Conservation (phyloP, 108 stramenopile genomes). For the Pseudonitzschia pungens region DNA sequence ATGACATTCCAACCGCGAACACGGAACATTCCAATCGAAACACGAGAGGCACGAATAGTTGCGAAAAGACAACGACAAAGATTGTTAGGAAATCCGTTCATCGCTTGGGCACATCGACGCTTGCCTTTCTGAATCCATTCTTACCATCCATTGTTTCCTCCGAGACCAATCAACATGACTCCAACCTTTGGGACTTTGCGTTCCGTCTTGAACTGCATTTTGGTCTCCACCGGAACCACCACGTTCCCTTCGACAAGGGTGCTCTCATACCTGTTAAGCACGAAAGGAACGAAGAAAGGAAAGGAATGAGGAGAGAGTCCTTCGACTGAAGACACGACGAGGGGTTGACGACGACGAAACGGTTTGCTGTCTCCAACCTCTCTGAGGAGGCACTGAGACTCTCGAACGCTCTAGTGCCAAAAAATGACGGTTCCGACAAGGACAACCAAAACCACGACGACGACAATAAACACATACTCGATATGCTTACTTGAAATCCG, state of each 20-base stretch:
- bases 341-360: background rate
- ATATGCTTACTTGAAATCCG: slow-evolving; percentile 79
- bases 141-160: slow-evolving; percentile 97
- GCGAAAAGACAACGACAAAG: background rate
- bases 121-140: too few species aligned
- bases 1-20: too few species aligned
- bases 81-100: background rate
- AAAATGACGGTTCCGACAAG: too few species aligned
- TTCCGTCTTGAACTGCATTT: slow-evolving; percentile 89
- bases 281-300: too few species aligned
- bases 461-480: too few species aligned
- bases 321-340: background rate
- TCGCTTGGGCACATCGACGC: background rate
- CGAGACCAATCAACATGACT: slow-evolving; percentile 95
- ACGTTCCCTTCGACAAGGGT: slow-evolving; percentile 88
- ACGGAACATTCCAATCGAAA: background rate
- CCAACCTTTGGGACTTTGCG: slow-evolving; percentile 90
- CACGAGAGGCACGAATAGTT: background rate
- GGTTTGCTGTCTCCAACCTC: too few species aligned
- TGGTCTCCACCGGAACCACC: slow-evolving; percentile 67
- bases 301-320: background rate
- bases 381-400: too few species aligned
- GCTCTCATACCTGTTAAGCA: slow-evolving; percentile 72
- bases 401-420: too few species aligned
- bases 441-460: too few species aligned